Conservation (phyloP, 2,329 filamentous ascomycete genomes). For the Talaromyces sp. region DNA sequence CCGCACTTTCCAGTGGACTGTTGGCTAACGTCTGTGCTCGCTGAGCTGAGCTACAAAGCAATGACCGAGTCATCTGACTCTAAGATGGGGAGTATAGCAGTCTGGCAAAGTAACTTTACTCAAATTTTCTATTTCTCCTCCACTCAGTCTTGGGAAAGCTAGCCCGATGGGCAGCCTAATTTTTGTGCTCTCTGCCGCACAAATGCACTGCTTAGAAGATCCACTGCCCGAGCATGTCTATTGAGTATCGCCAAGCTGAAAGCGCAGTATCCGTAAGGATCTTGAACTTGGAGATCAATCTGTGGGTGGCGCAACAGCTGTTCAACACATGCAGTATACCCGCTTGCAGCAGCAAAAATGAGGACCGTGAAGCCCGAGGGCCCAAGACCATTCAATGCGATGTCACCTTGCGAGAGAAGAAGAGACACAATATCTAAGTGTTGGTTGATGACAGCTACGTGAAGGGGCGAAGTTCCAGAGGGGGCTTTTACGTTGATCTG, state of each 20-base stretch:
- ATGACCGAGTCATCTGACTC: background rate
- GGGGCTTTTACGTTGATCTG: background rate
- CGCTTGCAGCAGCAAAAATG: background rate
- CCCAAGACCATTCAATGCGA: background rate
- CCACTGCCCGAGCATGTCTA: background rate
- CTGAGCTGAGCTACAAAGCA: background rate
- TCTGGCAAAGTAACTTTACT: background rate
- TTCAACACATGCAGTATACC: background rate
- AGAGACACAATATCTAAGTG: background rate
- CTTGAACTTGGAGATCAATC: background rate
- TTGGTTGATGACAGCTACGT: background rate
- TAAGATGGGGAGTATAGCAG: background rate
- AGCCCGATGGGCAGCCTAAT: background rate
- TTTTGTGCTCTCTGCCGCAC: background rate
- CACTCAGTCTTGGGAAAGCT: background rate
- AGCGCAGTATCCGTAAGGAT: background rate
- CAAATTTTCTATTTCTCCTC: background rate
- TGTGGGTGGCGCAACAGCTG: background rate
- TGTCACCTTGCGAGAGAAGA: background rate
- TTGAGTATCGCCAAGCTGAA: background rate
- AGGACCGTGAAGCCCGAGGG: background rate
- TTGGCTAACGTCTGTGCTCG: background rate
- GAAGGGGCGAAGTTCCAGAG: background rate
- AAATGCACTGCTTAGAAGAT: background rate
- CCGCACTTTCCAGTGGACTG: background rate